These are phyloP conservation scores for Chernovozyma sophiae-reginae DNA, from an alignment of 1,139 yeast species.

Conservation along the genomic window DNA sequence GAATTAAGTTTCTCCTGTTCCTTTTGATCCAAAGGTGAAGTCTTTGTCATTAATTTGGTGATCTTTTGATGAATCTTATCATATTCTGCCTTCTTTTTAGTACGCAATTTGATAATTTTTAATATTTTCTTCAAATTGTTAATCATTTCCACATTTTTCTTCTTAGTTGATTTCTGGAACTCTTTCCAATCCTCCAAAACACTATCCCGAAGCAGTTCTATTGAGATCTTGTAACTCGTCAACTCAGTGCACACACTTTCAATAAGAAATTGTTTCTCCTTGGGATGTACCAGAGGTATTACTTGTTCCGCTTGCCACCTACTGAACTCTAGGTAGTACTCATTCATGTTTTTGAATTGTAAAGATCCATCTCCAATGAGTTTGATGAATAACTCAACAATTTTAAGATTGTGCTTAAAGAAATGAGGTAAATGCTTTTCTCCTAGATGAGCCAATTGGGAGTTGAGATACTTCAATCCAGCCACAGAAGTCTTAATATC, in stretches of 20 bases:
- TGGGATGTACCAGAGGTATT: constrained; percentile 36
- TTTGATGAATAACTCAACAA: constrained; percentile 28
- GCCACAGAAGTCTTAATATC: constrained; percentile 39
- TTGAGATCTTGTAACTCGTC: constrained; percentile 24
- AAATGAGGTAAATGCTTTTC: constrained; percentile 31
- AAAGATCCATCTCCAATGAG: constrained; percentile 39
- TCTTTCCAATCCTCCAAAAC: constrained; percentile 30
- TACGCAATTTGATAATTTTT: constrained; percentile 42
- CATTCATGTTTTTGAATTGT: constrained; percentile 41
- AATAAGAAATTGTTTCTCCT: constrained; percentile 27
- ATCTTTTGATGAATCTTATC: constrained; percentile 36
- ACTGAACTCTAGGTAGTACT: constrained; percentile 35
- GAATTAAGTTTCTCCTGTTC: constrained; percentile 30
- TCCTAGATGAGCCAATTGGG: constrained; percentile 34
- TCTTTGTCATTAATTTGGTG: constrained; percentile 40
- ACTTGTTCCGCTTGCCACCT: constrained; percentile 26
- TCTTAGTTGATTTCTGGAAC: constrained; percentile 26
- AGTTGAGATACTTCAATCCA: constrained; percentile 38
- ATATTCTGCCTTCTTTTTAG: constrained; percentile 38
- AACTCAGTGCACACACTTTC: constrained; percentile 30
- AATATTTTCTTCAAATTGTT: constrained; percentile 31
- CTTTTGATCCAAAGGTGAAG: constrained; percentile 33
- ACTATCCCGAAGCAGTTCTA: constrained; percentile 27
- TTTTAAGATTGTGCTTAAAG: constrained; percentile 29
- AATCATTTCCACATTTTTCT: constrained; percentile 37